Evolutionary conservation across 768 basidiomycete species (phyloP).

Genomic region (Kwoniella mangroviensis): DNA sequence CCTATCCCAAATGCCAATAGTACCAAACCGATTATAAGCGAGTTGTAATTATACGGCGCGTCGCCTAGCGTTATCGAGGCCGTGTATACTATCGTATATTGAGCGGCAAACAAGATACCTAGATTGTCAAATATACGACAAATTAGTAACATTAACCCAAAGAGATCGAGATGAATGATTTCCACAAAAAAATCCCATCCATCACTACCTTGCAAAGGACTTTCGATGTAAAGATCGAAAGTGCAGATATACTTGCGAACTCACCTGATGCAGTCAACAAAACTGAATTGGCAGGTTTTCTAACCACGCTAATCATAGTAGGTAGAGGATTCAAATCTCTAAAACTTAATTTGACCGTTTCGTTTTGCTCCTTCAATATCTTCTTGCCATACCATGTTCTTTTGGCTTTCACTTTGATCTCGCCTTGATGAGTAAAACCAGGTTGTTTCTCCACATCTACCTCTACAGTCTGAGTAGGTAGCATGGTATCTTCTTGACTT

Average conservation of each 20-base stretch:
- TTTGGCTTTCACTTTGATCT: conserved; percentile 6
- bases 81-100: conserved; percentile 74
- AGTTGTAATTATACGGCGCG: conserved; percentile 67
- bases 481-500: background rate
- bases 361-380: conserved; percentile 26
- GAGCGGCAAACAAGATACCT: conserved; percentile 75
- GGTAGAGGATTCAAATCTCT: conserved; percentile 76
- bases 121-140: background rate
- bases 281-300: conserved; percentile 69
- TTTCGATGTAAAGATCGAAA: no score
- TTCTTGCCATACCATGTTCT: conserved; percentile 24
- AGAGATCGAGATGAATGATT: no score
- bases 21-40: conserved; percentile 75
- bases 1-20: conserved; percentile 74
- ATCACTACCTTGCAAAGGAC: no score
- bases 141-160: no score
- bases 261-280: conserved; percentile 71
- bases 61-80: conserved; percentile 69
- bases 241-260: conserved; percentile 24
- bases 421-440: background rate
- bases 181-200: no score
- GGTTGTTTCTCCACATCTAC: conserved; percentile 9
- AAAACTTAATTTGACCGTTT: conserved; percentile 64
- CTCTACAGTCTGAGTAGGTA: background rate
- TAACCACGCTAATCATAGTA: conserved; percentile 67